These are phyloP conservation scores for Penicillium roqueforti DNA, from an alignment of 495 filamentous ascomycete genomes.

Conservation along the genomic window DNA sequence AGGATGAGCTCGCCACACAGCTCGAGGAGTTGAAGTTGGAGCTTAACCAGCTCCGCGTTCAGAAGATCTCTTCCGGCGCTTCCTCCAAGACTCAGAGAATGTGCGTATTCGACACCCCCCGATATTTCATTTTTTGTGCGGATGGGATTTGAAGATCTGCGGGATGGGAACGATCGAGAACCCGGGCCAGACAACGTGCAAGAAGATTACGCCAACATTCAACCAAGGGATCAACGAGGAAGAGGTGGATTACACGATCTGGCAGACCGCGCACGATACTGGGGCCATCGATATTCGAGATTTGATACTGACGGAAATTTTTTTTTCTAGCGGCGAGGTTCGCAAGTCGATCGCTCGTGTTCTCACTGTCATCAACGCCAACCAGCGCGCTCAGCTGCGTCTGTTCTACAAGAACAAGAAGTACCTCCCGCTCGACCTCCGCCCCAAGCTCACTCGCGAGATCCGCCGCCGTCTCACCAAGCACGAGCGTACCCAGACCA, in stretches of 20 bases:
- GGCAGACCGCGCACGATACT: not conserved
- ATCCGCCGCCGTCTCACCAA: constrained; percentile 88
- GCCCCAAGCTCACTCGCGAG: constrained; percentile 93
- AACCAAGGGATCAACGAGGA: not conserved
- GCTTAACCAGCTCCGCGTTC: constrained; percentile 86
- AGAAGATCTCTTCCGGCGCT: constrained; percentile 93
- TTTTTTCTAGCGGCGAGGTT: constrained; percentile 81
- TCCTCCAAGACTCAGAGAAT: constrained; percentile 95
- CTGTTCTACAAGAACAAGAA: constrained; percentile 99
- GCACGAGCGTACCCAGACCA: constrained; percentile 74
- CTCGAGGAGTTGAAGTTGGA: constrained; percentile 91
- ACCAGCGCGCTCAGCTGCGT: constrained; percentile 94
- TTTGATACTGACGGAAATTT: constrained; percentile 23
- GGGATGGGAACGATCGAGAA: constrained; percentile 18
- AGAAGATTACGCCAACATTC: constrained; percentile 7
- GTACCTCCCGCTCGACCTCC: constrained; percentile 94
- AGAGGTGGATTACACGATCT: not conserved
- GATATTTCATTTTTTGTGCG: constrained; percentile 11
- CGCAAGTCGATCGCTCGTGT: constrained; percentile 98
- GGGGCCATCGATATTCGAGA: constrained; percentile 7
- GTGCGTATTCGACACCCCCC: constrained; percentile 54
- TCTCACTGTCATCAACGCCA: constrained; percentile 98
- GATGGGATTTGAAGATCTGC: constrained; percentile 19
- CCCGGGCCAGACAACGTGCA: constrained; percentile 8
- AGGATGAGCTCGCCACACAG: constrained; percentile 93